phyloP scores from a whole-genome alignment of 2,329 filamentous ascomycete species.

The Hymenoscyphus scutula region DNA sequence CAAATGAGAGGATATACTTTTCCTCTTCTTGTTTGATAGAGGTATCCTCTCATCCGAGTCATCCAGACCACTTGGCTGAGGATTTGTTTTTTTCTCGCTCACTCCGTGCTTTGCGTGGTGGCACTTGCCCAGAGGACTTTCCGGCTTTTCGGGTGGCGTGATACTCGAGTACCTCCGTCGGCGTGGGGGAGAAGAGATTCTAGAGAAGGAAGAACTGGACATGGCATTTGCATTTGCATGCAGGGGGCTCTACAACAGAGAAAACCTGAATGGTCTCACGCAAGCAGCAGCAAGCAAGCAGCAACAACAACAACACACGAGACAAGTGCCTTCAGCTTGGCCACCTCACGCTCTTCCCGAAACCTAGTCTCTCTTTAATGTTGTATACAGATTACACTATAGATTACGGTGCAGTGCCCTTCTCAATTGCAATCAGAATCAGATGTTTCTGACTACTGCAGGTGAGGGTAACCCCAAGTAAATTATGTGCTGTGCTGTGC shows the following conservation, averaged over 20 bases:
- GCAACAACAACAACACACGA: not conserved
- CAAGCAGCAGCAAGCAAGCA: too few species aligned
- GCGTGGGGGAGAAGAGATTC: not conserved
- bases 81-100: too few species aligned
- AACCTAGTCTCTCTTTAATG: not conserved
- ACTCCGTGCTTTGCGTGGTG: too few species aligned
- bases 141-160: slow-evolving; percentile 1
- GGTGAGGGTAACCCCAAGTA: not conserved
- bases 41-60: not conserved
- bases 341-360: not conserved
- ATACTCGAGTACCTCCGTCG: too few species aligned
- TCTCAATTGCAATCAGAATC: not conserved
- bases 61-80: not conserved
- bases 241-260: not conserved
- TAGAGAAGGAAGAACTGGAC: not conserved
- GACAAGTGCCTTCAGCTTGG: not conserved
- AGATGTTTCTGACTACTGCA: not conserved
- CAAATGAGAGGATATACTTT: slow-evolving; percentile 1
- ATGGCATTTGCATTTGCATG: not conserved
- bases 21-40: not conserved
- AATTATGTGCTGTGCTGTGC: not conserved
- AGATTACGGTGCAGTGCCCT: too few species aligned
- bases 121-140: not conserved
- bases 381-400: not conserved
- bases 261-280: not conserved